Evolutionary conservation across 176 grass and related monocot genomes (phyloP).

Genomic region (Microstegium vimineum): DNA sequence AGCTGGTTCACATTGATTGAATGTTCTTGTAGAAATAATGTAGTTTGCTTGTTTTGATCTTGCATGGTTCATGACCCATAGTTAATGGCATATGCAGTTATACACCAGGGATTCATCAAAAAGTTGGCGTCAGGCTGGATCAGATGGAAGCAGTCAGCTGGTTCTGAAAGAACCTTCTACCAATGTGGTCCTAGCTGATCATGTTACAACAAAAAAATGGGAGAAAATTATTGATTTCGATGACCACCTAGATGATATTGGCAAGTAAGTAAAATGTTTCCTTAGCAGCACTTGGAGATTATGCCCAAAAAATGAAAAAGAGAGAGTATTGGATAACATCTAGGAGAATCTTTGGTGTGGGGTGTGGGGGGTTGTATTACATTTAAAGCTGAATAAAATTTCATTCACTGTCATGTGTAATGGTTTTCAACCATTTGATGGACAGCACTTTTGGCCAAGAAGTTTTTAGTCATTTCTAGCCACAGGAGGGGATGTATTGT

Average conservation of each 20-base stretch:
- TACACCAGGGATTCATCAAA: constrained; percentile 97
- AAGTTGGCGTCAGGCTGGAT: constrained; percentile 80
- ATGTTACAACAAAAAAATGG: constrained; percentile 82
- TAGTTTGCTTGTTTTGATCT: constrained; percentile 1
- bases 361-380: neutral
- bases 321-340: neutral
- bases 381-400: neutral
- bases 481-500: neutral
- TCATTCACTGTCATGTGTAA: neutral
- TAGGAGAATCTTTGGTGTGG: neutral
- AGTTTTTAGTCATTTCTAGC: neutral
- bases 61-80: neutral
- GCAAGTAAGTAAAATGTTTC: constrained; percentile 72
- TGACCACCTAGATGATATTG: constrained; percentile 96
- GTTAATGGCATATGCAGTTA: constrained; percentile 42
- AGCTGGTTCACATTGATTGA: neutral
- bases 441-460: neutral
- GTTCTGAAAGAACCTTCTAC: constrained; percentile 84
- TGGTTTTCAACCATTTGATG: neutral
- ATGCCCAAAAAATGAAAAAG: neutral
- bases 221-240: constrained; percentile 90
- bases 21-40: neutral
- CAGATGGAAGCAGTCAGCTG: constrained; percentile 72
- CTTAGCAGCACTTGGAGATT: neutral
- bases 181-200: constrained; percentile 73